These are phyloP conservation scores for Lolium perenne DNA, from an alignment of 176 grass and related monocot species.

Conservation along the genomic window DNA sequence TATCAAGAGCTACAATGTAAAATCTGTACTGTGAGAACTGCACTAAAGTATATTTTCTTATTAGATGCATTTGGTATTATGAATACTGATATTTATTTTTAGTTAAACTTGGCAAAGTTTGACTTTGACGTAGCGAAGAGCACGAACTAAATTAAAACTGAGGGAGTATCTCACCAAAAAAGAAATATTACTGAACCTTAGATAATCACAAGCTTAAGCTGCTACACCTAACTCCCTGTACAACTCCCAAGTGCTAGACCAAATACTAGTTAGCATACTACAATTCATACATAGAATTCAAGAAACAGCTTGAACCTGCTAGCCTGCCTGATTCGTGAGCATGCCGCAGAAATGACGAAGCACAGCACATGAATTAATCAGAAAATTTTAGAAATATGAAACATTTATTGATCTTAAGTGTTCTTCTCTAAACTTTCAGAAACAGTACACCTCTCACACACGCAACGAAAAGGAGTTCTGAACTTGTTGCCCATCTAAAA, in stretches of 20 bases:
- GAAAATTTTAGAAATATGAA: not conserved
- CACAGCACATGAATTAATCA: not conserved
- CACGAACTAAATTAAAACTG: too few species aligned
- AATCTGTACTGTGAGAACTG: too few species aligned
- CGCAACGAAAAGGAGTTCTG: slow-evolving; percentile 32
- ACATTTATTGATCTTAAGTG: slow-evolving; percentile 27
- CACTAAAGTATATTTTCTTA: too few species aligned
- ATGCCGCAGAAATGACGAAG: not conserved
- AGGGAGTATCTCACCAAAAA: not conserved
- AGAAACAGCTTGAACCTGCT: not conserved
- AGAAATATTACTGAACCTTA: not conserved
- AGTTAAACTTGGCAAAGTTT: too few species aligned
- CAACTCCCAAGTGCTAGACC: not conserved
- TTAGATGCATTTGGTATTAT: too few species aligned
- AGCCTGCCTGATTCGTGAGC: not conserved
- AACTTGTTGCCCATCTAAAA: slow-evolving; percentile 48
- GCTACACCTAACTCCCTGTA: not conserved
- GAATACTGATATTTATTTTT: too few species aligned
- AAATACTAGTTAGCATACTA: not conserved
- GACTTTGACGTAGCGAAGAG: too few species aligned
- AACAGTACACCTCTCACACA: slow-evolving; percentile 18
- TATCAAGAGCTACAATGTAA: too few species aligned
- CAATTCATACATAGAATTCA: not conserved
- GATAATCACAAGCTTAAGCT: slow-evolving; percentile 5
- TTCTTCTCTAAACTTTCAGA: slow-evolving; percentile 41